phyloP scores from a whole-genome alignment of 495 filamentous ascomycete genomes.

The Achaetomiella virescens region DNA sequence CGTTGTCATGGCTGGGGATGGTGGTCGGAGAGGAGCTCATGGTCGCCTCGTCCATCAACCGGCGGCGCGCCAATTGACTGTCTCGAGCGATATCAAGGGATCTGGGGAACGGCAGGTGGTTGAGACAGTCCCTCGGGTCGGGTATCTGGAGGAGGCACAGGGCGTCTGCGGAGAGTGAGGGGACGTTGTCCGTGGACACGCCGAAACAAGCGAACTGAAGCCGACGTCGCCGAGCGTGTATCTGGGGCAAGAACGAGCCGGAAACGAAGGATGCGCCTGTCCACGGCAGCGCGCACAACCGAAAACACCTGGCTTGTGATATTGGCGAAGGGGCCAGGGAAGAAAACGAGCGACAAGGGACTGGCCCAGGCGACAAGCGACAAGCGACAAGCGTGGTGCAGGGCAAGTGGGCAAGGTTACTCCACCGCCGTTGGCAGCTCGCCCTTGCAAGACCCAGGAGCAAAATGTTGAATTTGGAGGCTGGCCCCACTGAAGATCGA shows the following conservation, averaged over 20 bases:
- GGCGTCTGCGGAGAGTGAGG: no score
- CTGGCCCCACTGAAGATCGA: conserved; percentile 15
- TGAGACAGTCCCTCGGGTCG: not conserved
- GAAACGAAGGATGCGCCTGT: not conserved
- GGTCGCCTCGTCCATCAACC: conserved; percentile 7
- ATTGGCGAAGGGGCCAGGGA: not conserved
- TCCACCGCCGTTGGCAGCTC: conserved; percentile 14
- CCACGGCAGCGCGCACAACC: not conserved
- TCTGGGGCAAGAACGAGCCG: not conserved
- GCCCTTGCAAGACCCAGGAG: not conserved
- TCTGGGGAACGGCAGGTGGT: not conserved
- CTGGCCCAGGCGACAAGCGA: not conserved
- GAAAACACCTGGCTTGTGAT: not conserved
- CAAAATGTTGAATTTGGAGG: conserved; percentile 20
- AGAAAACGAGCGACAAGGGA: conserved; percentile 9
- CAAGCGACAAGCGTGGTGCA: not conserved
- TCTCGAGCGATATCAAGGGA: not conserved
- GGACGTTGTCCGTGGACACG: not conserved
- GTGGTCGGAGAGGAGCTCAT: conserved; percentile 7
- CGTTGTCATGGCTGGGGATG: conserved; percentile 5
- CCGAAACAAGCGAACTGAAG: not conserved
- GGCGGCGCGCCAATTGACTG: conserved; percentile 11
- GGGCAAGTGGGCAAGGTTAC: conserved; percentile 1
- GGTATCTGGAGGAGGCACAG: not conserved
- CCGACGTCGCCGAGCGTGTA: not conserved